Evolutionary conservation across 2,329 filamentous ascomycete species (phyloP).

Genomic region (Pseudonectria buxi): DNA sequence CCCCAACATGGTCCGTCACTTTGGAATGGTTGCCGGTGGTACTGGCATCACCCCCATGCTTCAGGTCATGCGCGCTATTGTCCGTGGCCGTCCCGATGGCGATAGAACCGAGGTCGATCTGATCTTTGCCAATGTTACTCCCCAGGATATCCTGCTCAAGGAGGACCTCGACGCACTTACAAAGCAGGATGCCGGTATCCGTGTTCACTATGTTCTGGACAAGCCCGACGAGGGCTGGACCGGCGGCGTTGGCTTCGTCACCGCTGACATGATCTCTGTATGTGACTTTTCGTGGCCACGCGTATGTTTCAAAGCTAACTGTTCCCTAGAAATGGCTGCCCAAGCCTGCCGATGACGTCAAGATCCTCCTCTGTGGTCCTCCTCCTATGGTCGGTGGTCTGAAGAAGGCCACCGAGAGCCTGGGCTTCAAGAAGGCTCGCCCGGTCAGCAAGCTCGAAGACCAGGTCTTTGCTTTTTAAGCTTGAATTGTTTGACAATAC

Average conservation of each 20-base stretch:
- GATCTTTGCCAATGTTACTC: slow-evolving; percentile 94
- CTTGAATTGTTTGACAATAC: not conserved
- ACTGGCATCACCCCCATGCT: slow-evolving; percentile 99
- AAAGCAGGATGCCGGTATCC: slow-evolving; percentile 71
- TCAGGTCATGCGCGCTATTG: slow-evolving; percentile 86
- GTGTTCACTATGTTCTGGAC: slow-evolving; percentile 92
- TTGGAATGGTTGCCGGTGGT: slow-evolving; percentile 96
- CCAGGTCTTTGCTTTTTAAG: slow-evolving; percentile 86
- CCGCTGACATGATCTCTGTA: slow-evolving; percentile 89
- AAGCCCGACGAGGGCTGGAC: slow-evolving; percentile 89
- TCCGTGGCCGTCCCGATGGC: slow-evolving; percentile 68
- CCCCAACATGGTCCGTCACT: slow-evolving; percentile 91
- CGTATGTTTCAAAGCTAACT: slow-evolving; percentile 13
- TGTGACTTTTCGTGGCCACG: slow-evolving; percentile 16
- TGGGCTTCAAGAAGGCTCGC: slow-evolving; percentile 87
- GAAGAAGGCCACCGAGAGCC: slow-evolving; percentile 87
- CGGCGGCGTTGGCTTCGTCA: slow-evolving; percentile 91
- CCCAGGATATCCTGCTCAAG: slow-evolving; percentile 85
- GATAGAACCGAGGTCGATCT: slow-evolving; percentile 87
- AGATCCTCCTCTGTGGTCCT: slow-evolving; percentile 89
- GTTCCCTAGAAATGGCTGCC: slow-evolving; percentile 64
- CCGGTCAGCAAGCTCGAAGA: slow-evolving; percentile 97
- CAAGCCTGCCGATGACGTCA: slow-evolving; percentile 76
- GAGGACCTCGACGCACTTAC: slow-evolving; percentile 81
- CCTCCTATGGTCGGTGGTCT: slow-evolving; percentile 95